Conservation (phyloP, 345 rosid genomes). For the Bruguiera gymnorhiza region DNA sequence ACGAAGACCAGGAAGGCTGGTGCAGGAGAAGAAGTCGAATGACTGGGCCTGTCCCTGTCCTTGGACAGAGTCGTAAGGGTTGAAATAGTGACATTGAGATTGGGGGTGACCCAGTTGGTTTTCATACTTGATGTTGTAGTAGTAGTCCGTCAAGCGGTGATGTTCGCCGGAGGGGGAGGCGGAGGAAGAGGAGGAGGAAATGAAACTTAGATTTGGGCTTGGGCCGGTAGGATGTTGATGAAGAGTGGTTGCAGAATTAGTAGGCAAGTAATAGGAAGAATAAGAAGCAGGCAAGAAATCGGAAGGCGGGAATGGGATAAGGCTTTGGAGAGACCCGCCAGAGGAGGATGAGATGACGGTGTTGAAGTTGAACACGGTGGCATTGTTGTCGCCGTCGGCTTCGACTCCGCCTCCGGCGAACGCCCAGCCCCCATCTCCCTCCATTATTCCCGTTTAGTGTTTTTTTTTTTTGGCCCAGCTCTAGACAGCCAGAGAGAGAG, state of each 20-base stretch:
- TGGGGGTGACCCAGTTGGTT: neutral
- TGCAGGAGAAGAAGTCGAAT: constrained; percentile 10
- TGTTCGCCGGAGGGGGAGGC: no score
- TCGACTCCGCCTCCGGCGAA: neutral
- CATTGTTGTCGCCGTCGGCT: constrained; percentile 4
- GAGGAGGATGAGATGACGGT: constrained; percentile 1
- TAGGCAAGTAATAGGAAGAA: neutral
- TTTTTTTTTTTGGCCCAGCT: constrained; percentile 8
- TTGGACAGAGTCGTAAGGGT: neutral
- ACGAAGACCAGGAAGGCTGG: neutral
- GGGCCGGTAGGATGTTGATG: neutral
- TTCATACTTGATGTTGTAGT: no score
- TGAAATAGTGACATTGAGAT: neutral
- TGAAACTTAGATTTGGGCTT: neutral
- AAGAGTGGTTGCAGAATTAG: neutral
- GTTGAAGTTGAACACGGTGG: neutral
- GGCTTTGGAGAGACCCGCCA: constrained; percentile 21
- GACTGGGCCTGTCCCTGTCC: constrained; percentile 2
- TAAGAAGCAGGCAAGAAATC: neutral
- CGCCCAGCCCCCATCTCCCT: neutral
- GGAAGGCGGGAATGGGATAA: neutral
- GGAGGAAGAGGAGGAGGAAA: no score
- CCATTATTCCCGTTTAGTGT: neutral
- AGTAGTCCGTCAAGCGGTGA: no score
- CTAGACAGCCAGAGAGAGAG: neutral